Base-by-base conservation (phyloP, 768 basidiomycete genomes). In the Boletellus ananiceps region DNA sequence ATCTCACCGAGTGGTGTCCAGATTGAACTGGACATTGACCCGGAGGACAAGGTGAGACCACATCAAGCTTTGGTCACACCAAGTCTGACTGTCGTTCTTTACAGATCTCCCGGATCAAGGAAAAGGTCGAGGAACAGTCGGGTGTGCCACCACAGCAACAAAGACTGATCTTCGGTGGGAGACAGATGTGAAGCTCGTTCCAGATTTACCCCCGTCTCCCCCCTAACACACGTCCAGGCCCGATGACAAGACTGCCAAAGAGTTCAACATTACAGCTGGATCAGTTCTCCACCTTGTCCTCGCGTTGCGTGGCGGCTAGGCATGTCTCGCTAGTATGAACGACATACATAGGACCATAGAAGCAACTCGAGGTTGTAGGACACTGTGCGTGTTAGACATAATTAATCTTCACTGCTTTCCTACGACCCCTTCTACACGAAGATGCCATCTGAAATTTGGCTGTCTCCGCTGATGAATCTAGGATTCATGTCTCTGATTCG, bases 131-230 rank as follows among this genome's bases (percentile, higher is more conserved):
- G 69, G 94, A 97, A 74, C 94, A 97, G 72, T 93, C 93, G 6
- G 95, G 95, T 56, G 95, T 98, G 36, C 95, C 95, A 19, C 95
- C 95, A 52, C 89, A 77, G 37, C 95, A 98, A 69, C 95, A 98
- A 69, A 83, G 95, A 50, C 70, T 98, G 62, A 98, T 98, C 66
- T 96, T 86, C 67, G 71, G 81, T 62, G 95, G 95, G 31, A 83
- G 93, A 63, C 94, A 96, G 66, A 85, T 97, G 95, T 97, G 69
- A 69, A 81, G 72, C 35, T 51, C 40, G 27, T 33, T 44, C 25
- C 25, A 35, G 27, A 36, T 40, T 5, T 19, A 13, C 2, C 27
- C 21, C 29, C 14, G 16, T 35, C 34, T 44, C 45, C n/a, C 21
- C 38, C 46, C 25, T 43, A 40, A 54, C n/a, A 16, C 19, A 38